Conservation (phyloP, 2,329 filamentous ascomycete genomes). For the Penicillium sp. region DNA sequence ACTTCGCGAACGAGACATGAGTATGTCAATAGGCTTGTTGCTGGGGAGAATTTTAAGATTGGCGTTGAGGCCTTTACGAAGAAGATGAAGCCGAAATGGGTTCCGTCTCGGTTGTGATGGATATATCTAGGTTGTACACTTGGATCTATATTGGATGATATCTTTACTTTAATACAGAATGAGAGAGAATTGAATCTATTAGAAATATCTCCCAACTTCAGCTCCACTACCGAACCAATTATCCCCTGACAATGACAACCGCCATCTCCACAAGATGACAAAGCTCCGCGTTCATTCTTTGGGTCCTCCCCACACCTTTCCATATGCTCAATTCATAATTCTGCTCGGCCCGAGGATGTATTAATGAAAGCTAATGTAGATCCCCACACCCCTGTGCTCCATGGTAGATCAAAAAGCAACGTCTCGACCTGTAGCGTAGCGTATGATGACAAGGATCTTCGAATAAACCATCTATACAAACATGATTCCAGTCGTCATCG, state of each 20-base stretch:
- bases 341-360: conserved; percentile 4
- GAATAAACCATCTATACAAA: neutral
- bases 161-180: too few relatives aligned
- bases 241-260: too few relatives aligned
- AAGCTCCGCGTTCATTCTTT: too few relatives aligned
- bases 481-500: conserved; percentile 61
- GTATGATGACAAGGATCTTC: neutral
- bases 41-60: conserved; percentile 90
- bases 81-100: conserved; percentile 87
- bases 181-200: too few relatives aligned
- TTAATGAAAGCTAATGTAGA: neutral
- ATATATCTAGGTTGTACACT: too few relatives aligned
- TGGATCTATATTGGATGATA: too few relatives aligned
- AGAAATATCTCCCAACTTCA: too few relatives aligned
- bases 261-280: too few relatives aligned
- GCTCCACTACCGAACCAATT: too few relatives aligned
- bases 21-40: conserved; percentile 84
- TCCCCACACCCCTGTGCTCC: conserved; percentile 1
- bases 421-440: neutral
- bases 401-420: neutral
- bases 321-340: neutral
- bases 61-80: conserved; percentile 66
- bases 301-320: neutral
- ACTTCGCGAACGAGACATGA: conserved; percentile 81
- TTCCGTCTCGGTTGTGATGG: conserved; percentile 31